Evolutionary conservation across 495 filamentous ascomycete species (phyloP), one percentile per base, ranked within the genome.

Genomic region (Lentithecium fluviatile): DNA sequence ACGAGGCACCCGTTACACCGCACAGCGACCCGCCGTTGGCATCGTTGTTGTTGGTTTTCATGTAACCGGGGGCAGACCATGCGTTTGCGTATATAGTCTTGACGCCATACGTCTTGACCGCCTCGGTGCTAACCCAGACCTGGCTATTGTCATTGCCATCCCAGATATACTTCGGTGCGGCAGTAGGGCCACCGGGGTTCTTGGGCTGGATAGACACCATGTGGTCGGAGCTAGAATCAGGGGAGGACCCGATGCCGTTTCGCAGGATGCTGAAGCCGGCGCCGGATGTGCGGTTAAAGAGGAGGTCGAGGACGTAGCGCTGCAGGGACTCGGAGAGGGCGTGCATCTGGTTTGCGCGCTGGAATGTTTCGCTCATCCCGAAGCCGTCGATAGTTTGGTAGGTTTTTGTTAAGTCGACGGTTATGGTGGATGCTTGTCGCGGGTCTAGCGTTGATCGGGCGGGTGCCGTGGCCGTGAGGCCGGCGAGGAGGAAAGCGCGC

Each of bases 261-360:
- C 65, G 60, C 3, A 68, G 43, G 43, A 68, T 68, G 12, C 36
- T 45, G 36, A 68, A 57, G 25, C 61, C 61, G 8, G 64, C 64
- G 25, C 64, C 64, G 29, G 60, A 57, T 13, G 58, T 64, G 2
- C 21, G 45, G 60, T 64, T 67, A 60, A 67, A 67, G 43, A 67
- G 60, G 1, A 67, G 60, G 36, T 67, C 64, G 36, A 67, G 52
- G 5, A 52, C 40, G 24, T 54, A 45, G 42, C 56, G 53, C 23
- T 64, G 52, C 61, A 78, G 75, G 12, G 60, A 61, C 63, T 70
- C 71, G 12, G 72, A 69, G 57, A 81, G 73, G 62, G 76, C 77
- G 45, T 74, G 75, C 69, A 81, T 77, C 20, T 64, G 60, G 51
- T 55, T 61, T 25, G 65, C 60, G 48, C 61, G 60, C 34, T 65